These are phyloP conservation scores for Fusarium longipes DNA, from an alignment of 2,329 filamentous ascomycete species.

Conservation along the genomic window DNA sequence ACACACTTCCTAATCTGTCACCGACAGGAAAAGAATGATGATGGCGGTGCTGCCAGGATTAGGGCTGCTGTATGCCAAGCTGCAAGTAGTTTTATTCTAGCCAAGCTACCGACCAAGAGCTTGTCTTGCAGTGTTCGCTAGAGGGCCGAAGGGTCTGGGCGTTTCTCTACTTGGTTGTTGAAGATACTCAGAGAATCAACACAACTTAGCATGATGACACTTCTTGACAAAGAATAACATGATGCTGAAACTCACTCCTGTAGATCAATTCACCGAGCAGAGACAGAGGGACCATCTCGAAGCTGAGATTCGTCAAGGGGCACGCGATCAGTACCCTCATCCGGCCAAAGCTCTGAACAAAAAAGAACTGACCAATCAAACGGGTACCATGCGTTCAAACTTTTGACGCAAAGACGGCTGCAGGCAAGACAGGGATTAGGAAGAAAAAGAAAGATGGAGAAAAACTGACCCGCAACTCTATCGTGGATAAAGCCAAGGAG, in stretches of 20 bases:
- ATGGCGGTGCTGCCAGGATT: slow-evolving; percentile 3
- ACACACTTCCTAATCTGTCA: slow-evolving; percentile 41
- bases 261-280: neutral
- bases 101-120: neutral
- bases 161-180: neutral
- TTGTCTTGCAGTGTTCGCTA: neutral
- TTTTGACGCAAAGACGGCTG: slow-evolving; percentile 21
- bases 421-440: neutral
- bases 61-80: slow-evolving; percentile 23
- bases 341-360: neutral
- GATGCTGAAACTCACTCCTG: neutral
- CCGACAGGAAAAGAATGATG: slow-evolving; percentile 21
- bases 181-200: neutral
- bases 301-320: neutral
- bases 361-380: slow-evolving; percentile 23
- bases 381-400: slow-evolving; percentile 14
- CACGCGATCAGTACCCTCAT: slow-evolving; percentile 41
- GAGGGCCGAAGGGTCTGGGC: neutral
- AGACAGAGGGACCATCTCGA: neutral
- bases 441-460: neutral
- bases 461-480: slow-evolving; percentile 35
- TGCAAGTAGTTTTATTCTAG: neutral
- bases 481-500: slow-evolving; percentile 37
- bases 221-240: neutral
- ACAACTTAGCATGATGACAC: too few species aligned